Evolutionary conservation across 1,139 yeast genomes (phyloP).

Genomic region (Pichia sp.): DNA sequence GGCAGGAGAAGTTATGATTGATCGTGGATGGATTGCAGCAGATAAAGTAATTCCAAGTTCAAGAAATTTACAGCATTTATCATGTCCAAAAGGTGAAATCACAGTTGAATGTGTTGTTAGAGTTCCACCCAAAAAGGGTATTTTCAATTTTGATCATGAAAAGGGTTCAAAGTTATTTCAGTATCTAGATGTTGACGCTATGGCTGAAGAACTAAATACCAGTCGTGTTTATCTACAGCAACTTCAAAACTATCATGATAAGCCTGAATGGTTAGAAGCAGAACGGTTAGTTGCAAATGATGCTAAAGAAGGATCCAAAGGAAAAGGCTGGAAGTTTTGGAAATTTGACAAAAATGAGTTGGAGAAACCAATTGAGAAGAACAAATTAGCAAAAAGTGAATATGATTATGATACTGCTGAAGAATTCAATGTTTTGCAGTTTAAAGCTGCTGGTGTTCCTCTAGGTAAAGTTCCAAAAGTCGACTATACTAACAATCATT

Average conservation of each 20-base stretch:
- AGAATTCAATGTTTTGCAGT: conserved; percentile 38
- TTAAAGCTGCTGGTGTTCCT: conserved; percentile 80
- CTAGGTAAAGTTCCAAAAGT: conserved; percentile 75
- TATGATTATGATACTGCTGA: conserved; percentile 20
- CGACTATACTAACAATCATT: conserved; percentile 78
- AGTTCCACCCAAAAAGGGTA: conserved; percentile 61
- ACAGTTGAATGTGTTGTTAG: conserved; percentile 69
- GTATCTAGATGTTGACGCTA: conserved; percentile 69
- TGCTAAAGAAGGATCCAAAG: conserved; percentile 5
- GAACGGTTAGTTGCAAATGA: conserved; percentile 18
- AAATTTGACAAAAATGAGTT: neutral
- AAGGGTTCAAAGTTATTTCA: conserved; percentile 40
- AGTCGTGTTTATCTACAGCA: conserved; percentile 76
- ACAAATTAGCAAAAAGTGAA: conserved; percentile 1
- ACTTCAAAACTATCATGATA: conserved; percentile 57
- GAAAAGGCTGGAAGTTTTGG: conserved; percentile 14
- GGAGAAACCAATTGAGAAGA: neutral
- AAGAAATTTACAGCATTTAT: conserved; percentile 57
- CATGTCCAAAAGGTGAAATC: conserved; percentile 69
- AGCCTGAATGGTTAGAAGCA: conserved; percentile 39
- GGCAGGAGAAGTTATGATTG: conserved; percentile 63
- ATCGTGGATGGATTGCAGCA: conserved; percentile 89
- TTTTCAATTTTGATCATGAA: conserved; percentile 72
- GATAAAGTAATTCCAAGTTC: conserved; percentile 59
- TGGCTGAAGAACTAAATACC: conserved; percentile 63